Evolutionary conservation across 768 basidiomycete genomes (phyloP).

Genomic region (Jaapia argillacea): DNA sequence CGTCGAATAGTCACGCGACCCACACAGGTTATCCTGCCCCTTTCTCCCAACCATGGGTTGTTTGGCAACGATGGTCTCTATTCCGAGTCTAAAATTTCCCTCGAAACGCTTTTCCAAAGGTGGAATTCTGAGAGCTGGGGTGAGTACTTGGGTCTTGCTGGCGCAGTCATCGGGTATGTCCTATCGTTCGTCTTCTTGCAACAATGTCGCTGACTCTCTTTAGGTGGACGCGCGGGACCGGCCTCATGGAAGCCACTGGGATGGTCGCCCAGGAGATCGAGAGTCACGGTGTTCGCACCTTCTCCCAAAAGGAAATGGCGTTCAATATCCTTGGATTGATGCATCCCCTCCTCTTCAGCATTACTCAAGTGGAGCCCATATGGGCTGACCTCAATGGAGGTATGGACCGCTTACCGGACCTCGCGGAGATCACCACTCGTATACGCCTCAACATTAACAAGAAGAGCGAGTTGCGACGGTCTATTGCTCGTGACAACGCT

Average conservation of each 20-base stretch:
- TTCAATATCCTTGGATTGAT: constrained; percentile 99
- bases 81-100: constrained; percentile 95
- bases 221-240: constrained; percentile 97
- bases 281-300: constrained; percentile 88
- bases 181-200: neutral
- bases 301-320: constrained; percentile 99
- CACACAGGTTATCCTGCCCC: constrained; percentile 94
- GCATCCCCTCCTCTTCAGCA: constrained; percentile 98
- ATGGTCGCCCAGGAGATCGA: constrained; percentile 92
- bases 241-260: constrained; percentile 92
- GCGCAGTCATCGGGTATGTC: constrained; percentile 91
- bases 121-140: constrained; percentile 99
- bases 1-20: constrained; percentile 95
- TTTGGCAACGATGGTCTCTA: constrained; percentile 98
- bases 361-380: constrained; percentile 98
- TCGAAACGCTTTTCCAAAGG: constrained; percentile 96
- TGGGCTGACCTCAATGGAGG: constrained; percentile 99
- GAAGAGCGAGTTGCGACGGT: constrained; percentile 88
- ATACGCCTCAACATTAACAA: constrained; percentile 76
- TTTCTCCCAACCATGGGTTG: constrained; percentile 96
- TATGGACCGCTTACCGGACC: constrained; percentile 93
- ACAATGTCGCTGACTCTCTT: constrained; percentile 4
- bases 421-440: constrained; percentile 83
- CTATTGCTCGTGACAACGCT: constrained; percentile 88
- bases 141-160: constrained; percentile 95